Evolutionary conservation across 2,329 filamentous ascomycete genomes (phyloP).

Genomic region (Colletotrichum camelliae): DNA sequence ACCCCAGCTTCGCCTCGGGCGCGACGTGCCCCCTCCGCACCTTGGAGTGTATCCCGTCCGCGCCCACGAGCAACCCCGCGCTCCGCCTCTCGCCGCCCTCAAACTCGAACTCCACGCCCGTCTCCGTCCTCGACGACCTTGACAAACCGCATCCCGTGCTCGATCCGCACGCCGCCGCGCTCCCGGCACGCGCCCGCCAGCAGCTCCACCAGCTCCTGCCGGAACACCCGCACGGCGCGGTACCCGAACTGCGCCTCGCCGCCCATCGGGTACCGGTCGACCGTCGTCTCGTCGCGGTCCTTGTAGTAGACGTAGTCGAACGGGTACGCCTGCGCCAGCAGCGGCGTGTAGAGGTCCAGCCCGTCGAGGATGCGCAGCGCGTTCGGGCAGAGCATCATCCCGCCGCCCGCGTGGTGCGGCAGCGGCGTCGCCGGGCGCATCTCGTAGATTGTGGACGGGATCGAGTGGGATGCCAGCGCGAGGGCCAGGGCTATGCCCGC

Average conservation of each 20-base stretch:
- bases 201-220: constrained; percentile 49
- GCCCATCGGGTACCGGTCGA: constrained; percentile 54
- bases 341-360: constrained; percentile 51
- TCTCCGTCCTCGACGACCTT: constrained; percentile 41
- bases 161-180: constrained; percentile 41
- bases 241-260: constrained; percentile 54
- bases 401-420: constrained; percentile 55
- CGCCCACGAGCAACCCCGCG: constrained; percentile 56
- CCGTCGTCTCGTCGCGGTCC: constrained; percentile 33
- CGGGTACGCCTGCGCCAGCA: constrained; percentile 51
- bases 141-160: constrained; percentile 54
- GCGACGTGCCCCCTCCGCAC: constrained; percentile 55
- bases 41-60: constrained; percentile 65
- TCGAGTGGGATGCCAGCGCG: constrained; percentile 54
- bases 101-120: constrained; percentile 51
- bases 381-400: constrained; percentile 65
- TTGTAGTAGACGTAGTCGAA: constrained; percentile 56
- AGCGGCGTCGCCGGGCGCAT: constrained; percentile 35
- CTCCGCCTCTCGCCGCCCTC: constrained; percentile 44
- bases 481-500: constrained; percentile 49
- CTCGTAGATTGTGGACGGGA: constrained; percentile 58
- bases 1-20: constrained; percentile 52
- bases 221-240: constrained; percentile 57
- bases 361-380: constrained; percentile 58
- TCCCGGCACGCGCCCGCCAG: constrained; percentile 35